Base-by-base conservation (phyloP, 176 grass and related monocot species). In the Phoenix dactylifera region DNA sequence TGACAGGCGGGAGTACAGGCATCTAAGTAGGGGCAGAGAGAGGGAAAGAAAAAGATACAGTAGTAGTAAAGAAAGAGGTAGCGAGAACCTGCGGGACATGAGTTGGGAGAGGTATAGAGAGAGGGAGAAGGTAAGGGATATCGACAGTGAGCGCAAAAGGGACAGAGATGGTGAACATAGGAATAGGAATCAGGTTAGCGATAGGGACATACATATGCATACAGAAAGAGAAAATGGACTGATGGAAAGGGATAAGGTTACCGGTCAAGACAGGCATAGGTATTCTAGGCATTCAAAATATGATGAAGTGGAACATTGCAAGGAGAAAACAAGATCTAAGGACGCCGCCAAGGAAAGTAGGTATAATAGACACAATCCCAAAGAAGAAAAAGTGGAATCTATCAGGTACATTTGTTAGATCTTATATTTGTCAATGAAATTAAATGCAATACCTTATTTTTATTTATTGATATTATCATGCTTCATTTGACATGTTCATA, bases 41-140 rank as follows among this genome's bases (percentile, higher is more conserved):
- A 86, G 81, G 53, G 94, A 86, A 73, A 68, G 52, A 68, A 16
- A 55, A 12, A 82, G 65, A 22, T 61, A 0, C 15, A 72, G 72
- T 68, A 66, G 71, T 74, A 80, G 85, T 58, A 97, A 72, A 66
- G 60, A 62, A 58, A 83, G 50, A 76, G 72, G 81, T 49, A 51
- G 65, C 61, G 79, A 86, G 16, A 87, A 66, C 25, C 59, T 48
- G 58, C 73, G 64, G 28, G 64, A 74, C 73, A 39, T n/a, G 22
- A 70, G 69, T 77, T 77, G 60, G 68, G 79, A 83, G 63, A 20
- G 48, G 6, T 72, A 80, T 74, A 77, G 25, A 60, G 76, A 86
- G 57, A 77, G 59, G 61, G 83, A 74, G 24, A 83, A 24, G 52
- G 44, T 4, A 75, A 63, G 39, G 39, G 58, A 58, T 12, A 59